Base-by-base conservation (phyloP, 2,329 filamentous ascomycete genomes). In the Pseudopithomyces chartarum region DNA sequence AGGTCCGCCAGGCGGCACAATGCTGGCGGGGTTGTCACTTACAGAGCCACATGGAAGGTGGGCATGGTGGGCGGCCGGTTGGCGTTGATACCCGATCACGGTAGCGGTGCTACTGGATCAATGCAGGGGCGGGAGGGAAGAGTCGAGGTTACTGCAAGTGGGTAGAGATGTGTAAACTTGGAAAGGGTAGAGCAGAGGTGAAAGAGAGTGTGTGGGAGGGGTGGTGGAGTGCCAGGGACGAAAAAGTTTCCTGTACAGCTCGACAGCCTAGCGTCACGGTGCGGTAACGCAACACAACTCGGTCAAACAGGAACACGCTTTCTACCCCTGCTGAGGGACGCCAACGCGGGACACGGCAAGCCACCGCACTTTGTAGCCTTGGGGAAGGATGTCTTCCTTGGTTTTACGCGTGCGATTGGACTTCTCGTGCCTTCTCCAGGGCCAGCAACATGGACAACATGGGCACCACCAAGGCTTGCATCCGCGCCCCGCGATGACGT, bases 11-110 rank as follows among this genome's bases (percentile, higher is more conserved):
- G 20, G 26, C 17, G 20, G 8, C 29, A 40, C 5, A 6, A 6
- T 17, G 43, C 44, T 1, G 13, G 34, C 36, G n/a, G 17, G 42
- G 23, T 17, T 42, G 36, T n/a, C 52, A 80, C 82, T 75, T 80
- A 86, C 82, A 87, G 78, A 32, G 84, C 85, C 54, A 81, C 84
- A 49, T 86, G 81, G 63, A 86, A 85, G 71, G 85, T 81, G 6
- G 84, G 85, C 85, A 87, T 87, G 59, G 55, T 67, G 60, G 61
- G 59, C 61, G 47, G 52, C 17, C 29, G 32, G 32, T 47, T 29
- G 55, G 57, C 42, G 53, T 44, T 36, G 43, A 44, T 51, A 52
- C 60, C 51, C 53, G 48, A 50, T 43, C 20, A 32, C 36, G 22
- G 53, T 32, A 43, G 43, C 43, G 44, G 32, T 52, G 47, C 40